phyloP scores from a whole-genome alignment of 345 rosid species.

The Camelina neglecta region DNA sequence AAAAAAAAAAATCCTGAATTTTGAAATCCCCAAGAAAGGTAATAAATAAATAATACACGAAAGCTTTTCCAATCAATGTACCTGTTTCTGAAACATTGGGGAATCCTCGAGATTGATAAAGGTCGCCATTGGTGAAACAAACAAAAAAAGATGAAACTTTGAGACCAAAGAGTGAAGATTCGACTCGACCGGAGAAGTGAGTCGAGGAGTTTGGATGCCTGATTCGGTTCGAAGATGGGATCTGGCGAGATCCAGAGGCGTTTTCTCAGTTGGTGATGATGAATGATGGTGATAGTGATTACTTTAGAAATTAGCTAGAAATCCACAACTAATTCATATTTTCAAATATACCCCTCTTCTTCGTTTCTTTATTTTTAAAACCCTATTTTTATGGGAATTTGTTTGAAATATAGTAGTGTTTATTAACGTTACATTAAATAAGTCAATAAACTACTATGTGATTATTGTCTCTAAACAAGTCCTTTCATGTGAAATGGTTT shows the following conservation, averaged over 20 bases:
- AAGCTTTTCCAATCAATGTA: constrained; percentile 20
- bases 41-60: not conserved
- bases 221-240: constrained; percentile 34
- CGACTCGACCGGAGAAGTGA: not conserved
- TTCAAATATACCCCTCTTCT: not conserved
- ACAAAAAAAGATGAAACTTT: not conserved
- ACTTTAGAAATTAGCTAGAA: constrained; percentile 6
- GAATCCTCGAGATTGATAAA: constrained; percentile 76
- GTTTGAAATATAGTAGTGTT: not conserved
- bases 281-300: constrained; percentile 3
- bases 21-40: not conserved
- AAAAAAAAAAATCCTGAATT: not conserved
- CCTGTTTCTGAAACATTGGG: constrained; percentile 82
- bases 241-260: constrained; percentile 45
- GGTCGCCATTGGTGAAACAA: constrained; percentile 52
- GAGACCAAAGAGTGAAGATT: constrained; percentile 1
- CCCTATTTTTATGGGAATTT: no score
- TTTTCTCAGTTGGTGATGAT: constrained; percentile 34
- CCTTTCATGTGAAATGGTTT: not conserved
- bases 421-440: not conserved
- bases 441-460: not conserved
- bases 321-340: not conserved
- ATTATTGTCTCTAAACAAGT: not conserved
- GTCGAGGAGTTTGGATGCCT: not conserved
- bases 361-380: not conserved